Percentiles rank a stretch among this genome's conserved stretches.
These are phyloP conservation scores for Fusarium equiseti DNA, from an alignment of 2,329 filamentous ascomycete species.

Conservation along the genomic window DNA sequence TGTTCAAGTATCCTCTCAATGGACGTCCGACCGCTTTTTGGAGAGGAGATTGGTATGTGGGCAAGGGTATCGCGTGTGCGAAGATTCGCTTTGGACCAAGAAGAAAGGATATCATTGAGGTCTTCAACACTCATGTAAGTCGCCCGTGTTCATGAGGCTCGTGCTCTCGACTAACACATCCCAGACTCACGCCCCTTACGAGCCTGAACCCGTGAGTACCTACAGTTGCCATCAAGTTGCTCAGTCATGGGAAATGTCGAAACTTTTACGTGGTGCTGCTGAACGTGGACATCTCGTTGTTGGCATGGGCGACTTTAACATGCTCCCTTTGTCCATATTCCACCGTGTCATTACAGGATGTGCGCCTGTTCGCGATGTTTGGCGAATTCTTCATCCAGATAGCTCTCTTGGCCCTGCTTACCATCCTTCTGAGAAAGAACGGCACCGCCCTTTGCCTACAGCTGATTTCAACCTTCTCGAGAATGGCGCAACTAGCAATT, in stretches of 20 bases:
- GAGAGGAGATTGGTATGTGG: constrained; percentile 95
- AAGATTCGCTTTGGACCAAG: constrained; percentile 77
- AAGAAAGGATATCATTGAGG: constrained; percentile 78
- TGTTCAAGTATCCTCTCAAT: constrained; percentile 90
- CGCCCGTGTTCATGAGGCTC: background rate
- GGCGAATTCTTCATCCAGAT: constrained; percentile 85
- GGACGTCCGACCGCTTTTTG: constrained; percentile 94
- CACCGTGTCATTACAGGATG: constrained; percentile 85
- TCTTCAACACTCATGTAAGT: constrained; percentile 89
- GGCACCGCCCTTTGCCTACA: constrained; percentile 76
- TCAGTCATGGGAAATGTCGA: constrained; percentile 95
- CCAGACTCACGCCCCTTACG: constrained; percentile 85
- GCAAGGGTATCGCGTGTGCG: constrained; percentile 91
- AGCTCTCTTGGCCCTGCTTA: constrained; percentile 82
- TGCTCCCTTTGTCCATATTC: constrained; percentile 87
- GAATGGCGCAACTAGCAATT: constrained; percentile 91
- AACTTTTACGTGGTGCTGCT: constrained; percentile 84
- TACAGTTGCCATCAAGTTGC: constrained; percentile 92
- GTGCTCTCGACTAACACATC: background rate
- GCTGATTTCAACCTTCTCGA: constrained; percentile 81
- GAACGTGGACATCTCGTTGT: constrained; percentile 86
- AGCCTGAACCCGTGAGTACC: constrained; percentile 80
- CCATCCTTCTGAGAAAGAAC: constrained; percentile 73
- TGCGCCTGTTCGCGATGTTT: constrained; percentile 82
- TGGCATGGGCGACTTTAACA: constrained; percentile 95